Base-by-base conservation (phyloP, 2,329 filamentous ascomycete genomes). In the Dactylellina sp. region DNA sequence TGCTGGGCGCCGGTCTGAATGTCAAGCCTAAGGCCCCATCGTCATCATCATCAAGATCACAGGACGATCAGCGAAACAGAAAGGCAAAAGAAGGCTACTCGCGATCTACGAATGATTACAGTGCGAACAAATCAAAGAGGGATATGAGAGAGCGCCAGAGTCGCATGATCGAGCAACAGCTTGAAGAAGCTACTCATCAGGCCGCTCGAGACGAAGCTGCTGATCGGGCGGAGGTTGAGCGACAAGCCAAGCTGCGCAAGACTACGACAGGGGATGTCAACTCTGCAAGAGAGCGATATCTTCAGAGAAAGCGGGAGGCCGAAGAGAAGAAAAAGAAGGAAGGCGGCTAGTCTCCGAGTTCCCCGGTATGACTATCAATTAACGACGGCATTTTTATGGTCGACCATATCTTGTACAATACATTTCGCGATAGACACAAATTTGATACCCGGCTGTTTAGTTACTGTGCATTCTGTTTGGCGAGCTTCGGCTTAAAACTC, bases 221-320 rank as follows among this genome's bases (percentile, higher is more conserved):
- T 66, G 88, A 91, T 78, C 86, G 87, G 77, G 82, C 83, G 76
- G 85, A 86, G 75, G 84, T 85, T 79, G 89, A 91, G 81, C 85
- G 88, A 66, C 86, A 86, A 14, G 83, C 87, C 37, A 95, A 94
- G 85, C 91, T 89, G 77, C 86, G 87, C 78, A 95, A 95, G 85
- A 94, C 91, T 0, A 87, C 89, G 53, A 83, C 84, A 16, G 66
- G 66, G 20, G 91, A 94, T 56, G 90, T 94, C 75, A 89, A 86
- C 78, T 90, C 89, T 78, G 91, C 91, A 0, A 91, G 88, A 81
- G 91, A 93, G 81, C 84, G 91, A 77, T 95, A 93, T 80, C 83
- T 95, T 62, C 89, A 90, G 63, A 85, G 91, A 79, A 94, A 93
- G 83, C 85, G 84, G 78, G 90, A 91, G 68, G 89, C 89, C 0